Evolutionary conservation across 305 asterid genomes (phyloP).

Genomic region (Solanum chacoense): DNA sequence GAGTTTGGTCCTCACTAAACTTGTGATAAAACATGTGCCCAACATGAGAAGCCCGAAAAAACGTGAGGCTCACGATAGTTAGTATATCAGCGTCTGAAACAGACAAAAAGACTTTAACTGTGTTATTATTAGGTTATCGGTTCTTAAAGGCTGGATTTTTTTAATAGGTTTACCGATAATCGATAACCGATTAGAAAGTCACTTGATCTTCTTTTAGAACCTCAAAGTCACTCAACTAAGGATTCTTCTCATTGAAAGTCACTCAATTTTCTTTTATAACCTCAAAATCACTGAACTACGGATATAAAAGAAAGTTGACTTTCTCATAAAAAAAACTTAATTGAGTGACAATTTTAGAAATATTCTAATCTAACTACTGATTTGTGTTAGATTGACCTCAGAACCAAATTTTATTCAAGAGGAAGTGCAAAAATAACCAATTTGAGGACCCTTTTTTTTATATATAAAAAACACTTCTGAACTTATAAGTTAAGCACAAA

Average conservation of each 20-base stretch:
- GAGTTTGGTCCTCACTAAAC: not conserved
- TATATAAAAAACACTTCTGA: too few species aligned
- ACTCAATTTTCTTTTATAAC: not conserved
- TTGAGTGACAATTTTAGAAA: not conserved
- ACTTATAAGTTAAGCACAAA: not conserved
- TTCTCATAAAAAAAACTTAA: not conserved
- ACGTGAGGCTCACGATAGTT: not conserved
- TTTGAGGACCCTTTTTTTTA: not conserved
- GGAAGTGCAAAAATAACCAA: not conserved
- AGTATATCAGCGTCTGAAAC: not conserved
- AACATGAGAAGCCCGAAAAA: not conserved
- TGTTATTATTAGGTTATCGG: not conserved
- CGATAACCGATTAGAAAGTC: not conserved
- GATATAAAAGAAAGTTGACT: not conserved
- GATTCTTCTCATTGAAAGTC: not conserved
- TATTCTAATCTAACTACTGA: too few species aligned
- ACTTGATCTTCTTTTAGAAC: not conserved
- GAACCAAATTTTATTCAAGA: not conserved
- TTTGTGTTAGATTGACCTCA: not conserved
- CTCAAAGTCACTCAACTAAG: not conserved
- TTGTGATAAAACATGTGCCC: not conserved
- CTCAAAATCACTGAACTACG: not conserved
- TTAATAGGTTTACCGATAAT: not conserved
- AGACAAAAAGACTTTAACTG: too few species aligned
- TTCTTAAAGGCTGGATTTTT: not conserved